Evolutionary conservation across 1,139 yeast species (phyloP), one percentile per base, ranked within the genome.

Genomic region (Geotrichum bryndzae): DNA sequence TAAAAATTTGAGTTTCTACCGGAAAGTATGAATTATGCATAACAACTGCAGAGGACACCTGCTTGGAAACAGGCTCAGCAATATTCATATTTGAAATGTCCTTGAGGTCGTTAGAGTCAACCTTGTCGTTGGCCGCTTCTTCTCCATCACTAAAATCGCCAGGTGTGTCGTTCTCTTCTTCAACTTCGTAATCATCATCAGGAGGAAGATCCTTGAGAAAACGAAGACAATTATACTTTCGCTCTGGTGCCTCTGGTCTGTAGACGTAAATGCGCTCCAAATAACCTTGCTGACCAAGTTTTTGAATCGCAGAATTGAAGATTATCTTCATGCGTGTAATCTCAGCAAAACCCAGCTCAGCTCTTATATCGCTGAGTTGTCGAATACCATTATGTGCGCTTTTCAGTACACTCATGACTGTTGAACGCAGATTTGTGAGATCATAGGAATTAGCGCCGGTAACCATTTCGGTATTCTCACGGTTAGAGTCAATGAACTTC

Each of bases 321-420:
- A 80, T 78, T 60, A 82, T 81, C 15, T 81, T 75, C 1, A 80
- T 73, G 6, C 82, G 77, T 35, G 69, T 72, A 4, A 77, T 77
- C 56, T 77, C 76, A 62, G 81, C 83, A 70, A 85, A 79, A 2
- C 83, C 83, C 54, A 89, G 46, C n/a, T 59, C 58, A 46, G 51
- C 56, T n/a, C 61, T 58, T 10, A 57, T 50, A 46, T 60, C 61
- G 29, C 38, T 23, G 10, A 63, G 71, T 69, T 88, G 90, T 52
- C 96, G 80, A 25, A 89, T 77, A 1, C 85, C 83, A 68, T 87
- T 84, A 48, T 89, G 88, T 0, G 96, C 92, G 1, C 74, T 73
- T 66, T 85, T 84, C 15, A 87, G 79, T 11, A 84, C 79, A 7
- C 78, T 79, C 55, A 87, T 82, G 1, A 89, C 81, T 13, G 74